Evolutionary conservation across 345 rosid genomes (phyloP).

Genomic region (Clausena lansium): DNA sequence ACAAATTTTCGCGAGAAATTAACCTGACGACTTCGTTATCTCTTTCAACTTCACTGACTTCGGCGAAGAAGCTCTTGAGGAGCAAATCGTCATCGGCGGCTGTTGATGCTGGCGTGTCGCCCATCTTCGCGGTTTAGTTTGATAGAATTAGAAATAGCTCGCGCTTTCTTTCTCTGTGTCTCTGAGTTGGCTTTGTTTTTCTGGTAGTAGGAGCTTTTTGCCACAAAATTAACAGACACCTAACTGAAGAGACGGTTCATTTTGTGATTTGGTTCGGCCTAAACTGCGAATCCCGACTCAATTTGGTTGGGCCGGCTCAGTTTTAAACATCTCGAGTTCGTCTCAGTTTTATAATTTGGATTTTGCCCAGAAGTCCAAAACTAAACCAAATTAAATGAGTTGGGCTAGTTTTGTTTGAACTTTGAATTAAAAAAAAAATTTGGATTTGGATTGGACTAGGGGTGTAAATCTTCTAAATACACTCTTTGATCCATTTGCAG

Average conservation of each 20-base stretch:
- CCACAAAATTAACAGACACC: neutral
- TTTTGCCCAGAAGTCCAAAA: no score
- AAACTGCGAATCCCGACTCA: neutral
- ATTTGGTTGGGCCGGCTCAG: neutral
- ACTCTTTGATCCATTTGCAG: no score
- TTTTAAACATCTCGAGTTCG: no score
- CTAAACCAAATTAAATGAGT: no score
- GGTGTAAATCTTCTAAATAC: no score
- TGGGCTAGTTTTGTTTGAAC: no score
- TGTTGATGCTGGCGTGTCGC: constrained; percentile 28
- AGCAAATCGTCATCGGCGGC: constrained; percentile 67
- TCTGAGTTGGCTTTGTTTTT: neutral
- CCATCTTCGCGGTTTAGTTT: constrained; percentile 37
- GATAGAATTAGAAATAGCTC: neutral
- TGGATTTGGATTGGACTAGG: no score
- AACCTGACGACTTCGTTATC: constrained; percentile 95
- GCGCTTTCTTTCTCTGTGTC: neutral
- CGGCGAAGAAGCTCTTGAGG: constrained; percentile 91
- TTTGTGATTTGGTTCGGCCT: neutral
- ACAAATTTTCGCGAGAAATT: neutral
- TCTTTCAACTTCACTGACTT: constrained; percentile 93
- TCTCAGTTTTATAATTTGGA: no score
- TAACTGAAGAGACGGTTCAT: neutral
- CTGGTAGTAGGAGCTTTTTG: neutral
- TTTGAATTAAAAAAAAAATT: no score